Percentiles rank a stretch among this genome's conserved stretches.
Conservation (phyloP, 192 early-diverging fungal genomes). For the Dissophora ornata region DNA sequence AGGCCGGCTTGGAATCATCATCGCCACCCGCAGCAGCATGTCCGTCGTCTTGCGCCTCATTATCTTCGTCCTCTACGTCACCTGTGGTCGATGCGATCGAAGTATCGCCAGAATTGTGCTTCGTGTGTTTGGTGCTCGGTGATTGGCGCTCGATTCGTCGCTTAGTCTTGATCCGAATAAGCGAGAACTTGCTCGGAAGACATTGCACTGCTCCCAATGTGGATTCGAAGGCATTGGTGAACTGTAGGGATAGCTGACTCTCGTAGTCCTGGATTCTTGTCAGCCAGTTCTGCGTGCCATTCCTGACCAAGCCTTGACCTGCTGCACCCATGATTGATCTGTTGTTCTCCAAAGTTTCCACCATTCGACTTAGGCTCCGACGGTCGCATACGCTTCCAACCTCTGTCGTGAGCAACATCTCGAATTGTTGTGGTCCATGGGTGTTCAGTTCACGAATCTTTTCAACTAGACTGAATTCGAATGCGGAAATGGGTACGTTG, state of each 20-base stretch:
- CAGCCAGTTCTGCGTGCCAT: constrained; percentile 84
- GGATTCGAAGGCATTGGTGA: constrained; percentile 25
- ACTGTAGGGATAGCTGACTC: constrained; percentile 16
- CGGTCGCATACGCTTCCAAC: constrained; percentile 83
- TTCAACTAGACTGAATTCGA: constrained; percentile 91
- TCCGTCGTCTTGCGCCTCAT: not conserved
- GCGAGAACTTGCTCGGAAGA: constrained; percentile 25
- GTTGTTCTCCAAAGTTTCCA: constrained; percentile 88
- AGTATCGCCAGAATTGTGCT: constrained; percentile 7
- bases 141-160: not conserved
- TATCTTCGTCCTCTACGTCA: not conserved
- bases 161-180: constrained; percentile 34
- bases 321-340: constrained; percentile 90
- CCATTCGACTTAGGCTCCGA: constrained; percentile 81
- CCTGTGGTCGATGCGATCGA: constrained; percentile 5
- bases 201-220: constrained; percentile 21
- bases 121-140: not conserved
- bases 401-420: constrained; percentile 82
- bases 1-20: not conserved
- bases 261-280: constrained; percentile 78
- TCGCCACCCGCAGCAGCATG: not conserved
- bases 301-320: constrained; percentile 92
- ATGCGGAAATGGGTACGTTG: constrained; percentile 85
- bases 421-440: constrained; percentile 85
- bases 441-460: constrained; percentile 77